Evolutionary conservation across 148 eudicot genomes (phyloP).

Genomic region (Camellia granthamiana): DNA sequence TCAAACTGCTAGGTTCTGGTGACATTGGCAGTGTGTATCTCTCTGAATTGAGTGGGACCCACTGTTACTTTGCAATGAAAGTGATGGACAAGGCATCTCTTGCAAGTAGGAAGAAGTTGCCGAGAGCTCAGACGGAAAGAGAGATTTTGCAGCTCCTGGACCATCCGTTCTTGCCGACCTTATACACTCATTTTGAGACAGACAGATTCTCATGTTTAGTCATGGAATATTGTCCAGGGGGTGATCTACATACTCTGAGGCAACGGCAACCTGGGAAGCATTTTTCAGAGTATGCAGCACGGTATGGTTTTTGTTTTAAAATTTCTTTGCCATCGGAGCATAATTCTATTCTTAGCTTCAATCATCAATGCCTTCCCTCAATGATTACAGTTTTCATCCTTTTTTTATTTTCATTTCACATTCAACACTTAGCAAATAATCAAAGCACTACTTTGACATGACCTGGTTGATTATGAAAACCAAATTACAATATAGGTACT

Average conservation of each 20-base stretch:
- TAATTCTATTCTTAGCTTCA: background rate
- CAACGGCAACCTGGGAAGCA: slow-evolving; percentile 82
- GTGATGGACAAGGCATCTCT: slow-evolving; percentile 92
- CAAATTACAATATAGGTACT: background rate
- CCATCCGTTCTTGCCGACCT: slow-evolving; percentile 87
- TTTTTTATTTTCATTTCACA: background rate
- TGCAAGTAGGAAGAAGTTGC: slow-evolving; percentile 75
- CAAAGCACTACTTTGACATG: background rate
- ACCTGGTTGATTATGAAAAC: background rate
- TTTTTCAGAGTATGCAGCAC: slow-evolving; percentile 83
- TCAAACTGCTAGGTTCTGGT: slow-evolving; percentile 76
- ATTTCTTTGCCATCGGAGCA: background rate
- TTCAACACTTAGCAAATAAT: background rate
- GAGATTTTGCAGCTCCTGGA: slow-evolving; percentile 85
- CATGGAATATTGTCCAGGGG: slow-evolving; percentile 92
- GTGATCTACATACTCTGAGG: slow-evolving; percentile 85
- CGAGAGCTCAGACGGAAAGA: slow-evolving; percentile 79
- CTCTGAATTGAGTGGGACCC: slow-evolving; percentile 75
- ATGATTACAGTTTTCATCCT: background rate
- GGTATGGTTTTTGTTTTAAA: slow-evolving; percentile 39
- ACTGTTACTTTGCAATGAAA: slow-evolving; percentile 87
- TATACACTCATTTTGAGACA: slow-evolving; percentile 87
- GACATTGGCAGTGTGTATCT: slow-evolving; percentile 89
- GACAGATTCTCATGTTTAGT: slow-evolving; percentile 82
- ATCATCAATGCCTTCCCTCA: background rate